Conservation (phyloP, 2,329 filamentous ascomycete species). For the Ascochyta pisi region DNA sequence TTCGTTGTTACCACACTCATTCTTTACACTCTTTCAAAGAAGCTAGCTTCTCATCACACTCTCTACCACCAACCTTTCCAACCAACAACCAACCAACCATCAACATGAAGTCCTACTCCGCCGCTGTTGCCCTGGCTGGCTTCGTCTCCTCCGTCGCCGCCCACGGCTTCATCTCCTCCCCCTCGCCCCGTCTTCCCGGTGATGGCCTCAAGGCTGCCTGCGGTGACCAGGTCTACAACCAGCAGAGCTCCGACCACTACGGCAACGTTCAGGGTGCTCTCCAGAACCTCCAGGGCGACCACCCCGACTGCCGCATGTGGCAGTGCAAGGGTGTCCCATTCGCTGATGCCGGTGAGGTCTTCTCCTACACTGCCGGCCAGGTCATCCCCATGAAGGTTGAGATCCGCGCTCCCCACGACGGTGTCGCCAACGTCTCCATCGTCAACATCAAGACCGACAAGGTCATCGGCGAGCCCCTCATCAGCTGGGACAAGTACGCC, state of each 20-base stretch:
- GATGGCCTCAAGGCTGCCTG: constrained; percentile 60
- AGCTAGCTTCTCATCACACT: constrained; percentile 43
- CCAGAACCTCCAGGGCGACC: constrained; percentile 53
- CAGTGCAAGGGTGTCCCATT: constrained; percentile 67
- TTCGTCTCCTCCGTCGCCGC: constrained; percentile 57
- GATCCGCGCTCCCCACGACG: constrained; percentile 62
- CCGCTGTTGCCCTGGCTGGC: constrained; percentile 52
- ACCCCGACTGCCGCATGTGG: constrained; percentile 62
- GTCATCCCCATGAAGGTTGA: constrained; percentile 55
- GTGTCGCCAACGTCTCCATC: constrained; percentile 65
- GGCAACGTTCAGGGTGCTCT: constrained; percentile 65
- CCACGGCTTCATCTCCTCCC: constrained; percentile 62
- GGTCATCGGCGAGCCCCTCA: constrained; percentile 61
- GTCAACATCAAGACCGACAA: constrained; percentile 61
- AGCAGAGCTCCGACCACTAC: constrained; percentile 61
- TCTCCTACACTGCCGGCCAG: constrained; percentile 60
- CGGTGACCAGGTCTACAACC: constrained; percentile 62
- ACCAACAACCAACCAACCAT: constrained; percentile 20
- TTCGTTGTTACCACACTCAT: constrained; percentile 46
- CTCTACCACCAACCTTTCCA: constrained; percentile 27
- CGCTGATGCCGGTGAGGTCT: constrained; percentile 59
- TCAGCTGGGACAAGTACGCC: constrained; percentile 64
- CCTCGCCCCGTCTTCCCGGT: constrained; percentile 59
- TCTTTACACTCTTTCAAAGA: constrained; percentile 40
- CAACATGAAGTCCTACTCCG: constrained; percentile 54